Percentiles rank a stretch among this genome's conserved stretches.
Evolutionary conservation across 257 asterid species (phyloP).

Genomic region (Penstemon newberryi): DNA sequence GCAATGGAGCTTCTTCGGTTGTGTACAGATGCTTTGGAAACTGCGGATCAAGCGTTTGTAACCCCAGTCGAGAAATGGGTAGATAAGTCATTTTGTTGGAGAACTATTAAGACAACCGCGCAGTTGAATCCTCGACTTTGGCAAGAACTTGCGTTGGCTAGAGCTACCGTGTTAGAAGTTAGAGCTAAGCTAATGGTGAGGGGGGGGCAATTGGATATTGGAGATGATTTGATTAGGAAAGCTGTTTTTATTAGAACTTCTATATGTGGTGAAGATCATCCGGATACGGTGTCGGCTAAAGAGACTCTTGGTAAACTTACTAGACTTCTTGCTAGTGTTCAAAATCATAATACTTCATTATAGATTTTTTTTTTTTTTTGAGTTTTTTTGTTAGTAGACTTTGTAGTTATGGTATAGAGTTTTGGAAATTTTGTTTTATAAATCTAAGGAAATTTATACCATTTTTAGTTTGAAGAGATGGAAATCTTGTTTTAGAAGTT

Average conservation of each 20-base stretch:
- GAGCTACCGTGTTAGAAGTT: slow-evolving; percentile 84
- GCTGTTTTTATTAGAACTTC: slow-evolving; percentile 81
- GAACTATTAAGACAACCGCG: slow-evolving; percentile 71
- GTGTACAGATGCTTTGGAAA: slow-evolving; percentile 79
- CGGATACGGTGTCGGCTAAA: slow-evolving; percentile 80
- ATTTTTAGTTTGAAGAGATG: background rate
- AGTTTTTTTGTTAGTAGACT: slow-evolving; percentile 24
- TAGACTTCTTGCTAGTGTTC: slow-evolving; percentile 72
- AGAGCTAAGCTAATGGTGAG: slow-evolving; percentile 87
- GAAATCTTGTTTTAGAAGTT: background rate
- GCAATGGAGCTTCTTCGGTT: slow-evolving; percentile 76
- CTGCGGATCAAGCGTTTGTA: slow-evolving; percentile 71
- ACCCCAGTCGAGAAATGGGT: slow-evolving; percentile 85
- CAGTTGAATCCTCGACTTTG: slow-evolving; percentile 90
- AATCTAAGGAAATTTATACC: slow-evolving; percentile 22
- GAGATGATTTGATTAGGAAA: slow-evolving; percentile 84
- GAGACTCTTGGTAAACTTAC: slow-evolving; percentile 86
- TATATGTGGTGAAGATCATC: slow-evolving; percentile 88
- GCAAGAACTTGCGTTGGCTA: slow-evolving; percentile 87
- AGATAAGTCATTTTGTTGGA: slow-evolving; percentile 89
- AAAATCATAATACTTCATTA: slow-evolving; percentile 52
- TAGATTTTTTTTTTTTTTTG: slow-evolving; percentile 32
- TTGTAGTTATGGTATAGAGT: slow-evolving; percentile 32
- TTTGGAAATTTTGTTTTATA: slow-evolving; percentile 32
- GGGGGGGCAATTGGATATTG: slow-evolving; percentile 85